Evolutionary conservation across 2,329 filamentous ascomycete genomes (phyloP), one percentile per base, ranked within the genome.

Genomic region (Davidsoniella neocaledoniae): DNA sequence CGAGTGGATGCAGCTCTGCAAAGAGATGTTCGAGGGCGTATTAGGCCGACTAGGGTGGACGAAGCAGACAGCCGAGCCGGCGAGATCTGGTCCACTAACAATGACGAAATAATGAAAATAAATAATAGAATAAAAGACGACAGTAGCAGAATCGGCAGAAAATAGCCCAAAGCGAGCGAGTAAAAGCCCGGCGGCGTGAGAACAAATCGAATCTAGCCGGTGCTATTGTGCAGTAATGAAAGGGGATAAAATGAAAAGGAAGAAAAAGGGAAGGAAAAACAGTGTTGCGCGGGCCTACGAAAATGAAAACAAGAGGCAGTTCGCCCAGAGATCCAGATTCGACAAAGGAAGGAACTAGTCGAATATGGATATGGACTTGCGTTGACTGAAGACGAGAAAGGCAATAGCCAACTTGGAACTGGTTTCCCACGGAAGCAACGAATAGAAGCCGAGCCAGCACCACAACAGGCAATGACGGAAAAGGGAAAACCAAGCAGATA

Each of bases 361-460:
- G 6, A 33, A 33, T 39, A 36, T 49, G 41, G 46, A 45, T 4
- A 23, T 23, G 5, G 21, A 43, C 39, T 43, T 38, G 19, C 19
- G 33, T 19, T 48, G 46, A 48, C 37, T 41, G 37, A 42, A 42
- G 41, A 48, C 46, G 46, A 23, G 46, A 25, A 26, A 43, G 38
- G 46, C 46, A 42, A 42, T 23, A 41, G 36, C 45, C 23, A n/a
- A 16, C 17, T 42, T 47, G 17, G 19, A 37, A 10, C 16, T 16
- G 14, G n/a, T 19, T 33, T 29, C 7, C 26, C 26, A 29, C 26
- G 26, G 12, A 33, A 33, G 12, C 16, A 17, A 36, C n/a, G 36
- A 16, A 46, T 8, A 17, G 25, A 19, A n/a, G 23, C 12, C 4
- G 25, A 16, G 10, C 25, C 19, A 25, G 21, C 21, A 23, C 21